Conservation (phyloP, 2,329 filamentous ascomycete species). For the Mariannaea elegans region DNA sequence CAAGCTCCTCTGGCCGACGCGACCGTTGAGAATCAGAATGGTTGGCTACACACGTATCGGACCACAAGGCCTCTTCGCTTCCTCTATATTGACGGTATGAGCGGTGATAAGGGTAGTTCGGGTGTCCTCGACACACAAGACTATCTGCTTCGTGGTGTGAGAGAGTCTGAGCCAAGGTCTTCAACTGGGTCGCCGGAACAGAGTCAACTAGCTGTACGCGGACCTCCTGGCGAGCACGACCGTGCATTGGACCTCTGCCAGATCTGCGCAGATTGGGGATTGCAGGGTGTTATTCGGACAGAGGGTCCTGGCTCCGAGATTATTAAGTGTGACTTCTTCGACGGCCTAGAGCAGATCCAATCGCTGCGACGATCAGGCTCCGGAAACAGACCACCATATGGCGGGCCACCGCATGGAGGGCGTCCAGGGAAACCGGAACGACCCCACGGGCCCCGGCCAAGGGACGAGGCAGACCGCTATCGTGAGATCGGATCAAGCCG, state of each 20-base stretch:
- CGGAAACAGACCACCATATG: not conserved
- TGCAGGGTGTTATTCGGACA: conserved; percentile 69
- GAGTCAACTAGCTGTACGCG: not conserved
- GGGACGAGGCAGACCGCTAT: conserved; percentile 46
- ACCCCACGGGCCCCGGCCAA: not conserved
- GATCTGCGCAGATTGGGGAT: conserved; percentile 22
- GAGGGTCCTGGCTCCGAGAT: conserved; percentile 70
- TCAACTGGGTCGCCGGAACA: conserved; percentile 48
- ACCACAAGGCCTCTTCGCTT: conserved; percentile 57
- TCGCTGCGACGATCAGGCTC: conserved; percentile 22
- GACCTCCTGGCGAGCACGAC: conserved; percentile 4
- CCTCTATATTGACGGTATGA: conserved; percentile 67
- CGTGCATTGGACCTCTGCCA: conserved; percentile 14
- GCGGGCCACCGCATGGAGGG: not conserved
- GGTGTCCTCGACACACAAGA: conserved; percentile 16
- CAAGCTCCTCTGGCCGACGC: not conserved
- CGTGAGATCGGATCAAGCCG: conserved; percentile 46
- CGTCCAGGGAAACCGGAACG: not conserved
- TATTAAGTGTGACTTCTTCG: conserved; percentile 66
- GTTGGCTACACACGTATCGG: conserved; percentile 64
- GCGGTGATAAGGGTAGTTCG: conserved; percentile 60
- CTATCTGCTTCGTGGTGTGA: conserved; percentile 3
- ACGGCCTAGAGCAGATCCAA: conserved; percentile 45
- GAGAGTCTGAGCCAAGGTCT: not conserved
- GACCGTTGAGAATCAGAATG: conserved; percentile 29